Evolutionary conservation across 2,329 filamentous ascomycete species (phyloP).

Genomic region (Ophiosphaerella korrae): DNA sequence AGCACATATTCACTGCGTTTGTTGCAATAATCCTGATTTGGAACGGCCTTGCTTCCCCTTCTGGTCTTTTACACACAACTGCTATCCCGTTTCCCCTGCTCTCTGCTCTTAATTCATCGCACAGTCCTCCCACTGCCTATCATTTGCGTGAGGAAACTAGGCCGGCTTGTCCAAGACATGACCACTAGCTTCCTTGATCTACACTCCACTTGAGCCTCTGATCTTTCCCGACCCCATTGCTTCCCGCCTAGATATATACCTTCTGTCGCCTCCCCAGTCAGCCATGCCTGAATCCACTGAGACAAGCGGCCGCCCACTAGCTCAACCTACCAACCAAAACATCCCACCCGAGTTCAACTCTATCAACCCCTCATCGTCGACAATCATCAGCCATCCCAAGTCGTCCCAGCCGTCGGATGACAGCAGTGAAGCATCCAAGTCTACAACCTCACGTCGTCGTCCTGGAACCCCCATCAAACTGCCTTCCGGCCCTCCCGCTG

Average conservation of each 20-base stretch:
- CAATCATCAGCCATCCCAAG: slow-evolving; percentile 25
- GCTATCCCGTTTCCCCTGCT: slow-evolving; percentile 30
- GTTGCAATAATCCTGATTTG: slow-evolving; percentile 42
- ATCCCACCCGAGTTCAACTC: slow-evolving; percentile 29
- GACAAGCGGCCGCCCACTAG: slow-evolving; percentile 41
- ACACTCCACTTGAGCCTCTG: slow-evolving; percentile 39
- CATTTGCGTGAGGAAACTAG: slow-evolving; percentile 31
- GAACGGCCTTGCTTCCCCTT: slow-evolving; percentile 37
- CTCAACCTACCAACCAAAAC: slow-evolving; percentile 23
- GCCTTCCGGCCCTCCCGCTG: slow-evolving; percentile 29
- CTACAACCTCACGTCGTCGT: slow-evolving; percentile 33
- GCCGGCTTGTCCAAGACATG: slow-evolving; percentile 36
- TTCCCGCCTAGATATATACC: slow-evolving; percentile 41
- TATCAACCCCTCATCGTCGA: slow-evolving; percentile 15
- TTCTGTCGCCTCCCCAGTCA: slow-evolving; percentile 28
- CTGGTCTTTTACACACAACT: slow-evolving; percentile 30
- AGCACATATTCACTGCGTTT: slow-evolving; percentile 36
- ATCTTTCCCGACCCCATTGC: slow-evolving; percentile 35
- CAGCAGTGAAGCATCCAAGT: slow-evolving; percentile 25
- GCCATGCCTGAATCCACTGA: slow-evolving; percentile 41
- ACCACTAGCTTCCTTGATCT: slow-evolving; percentile 33
- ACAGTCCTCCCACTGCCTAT: slow-evolving; percentile 36
- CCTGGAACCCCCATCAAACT: slow-evolving; percentile 29
- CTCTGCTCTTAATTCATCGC: slow-evolving; percentile 38
- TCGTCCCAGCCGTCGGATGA: slow-evolving; percentile 37